Evolutionary conservation across 2,329 filamentous ascomycete species (phyloP).

Genomic region (Pyrenophora teres): DNA sequence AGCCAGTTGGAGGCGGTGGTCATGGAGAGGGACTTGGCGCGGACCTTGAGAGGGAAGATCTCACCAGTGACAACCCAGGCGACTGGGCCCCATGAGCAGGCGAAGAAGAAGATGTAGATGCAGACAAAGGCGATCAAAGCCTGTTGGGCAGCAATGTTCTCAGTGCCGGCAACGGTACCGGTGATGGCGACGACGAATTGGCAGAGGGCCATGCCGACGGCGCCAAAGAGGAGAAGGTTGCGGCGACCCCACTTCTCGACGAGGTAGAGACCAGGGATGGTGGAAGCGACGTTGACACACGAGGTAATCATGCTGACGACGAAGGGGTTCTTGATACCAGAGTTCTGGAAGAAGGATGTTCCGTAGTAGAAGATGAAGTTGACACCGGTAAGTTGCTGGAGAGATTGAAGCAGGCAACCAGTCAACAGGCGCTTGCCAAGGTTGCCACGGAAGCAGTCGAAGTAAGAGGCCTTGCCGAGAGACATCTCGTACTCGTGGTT

Average conservation of each 20-base stretch:
- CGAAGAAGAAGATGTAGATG: constrained; percentile 81
- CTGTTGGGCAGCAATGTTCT: constrained; percentile 47
- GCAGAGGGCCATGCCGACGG: constrained; percentile 68
- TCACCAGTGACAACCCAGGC: constrained; percentile 63
- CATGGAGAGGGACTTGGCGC: constrained; percentile 55
- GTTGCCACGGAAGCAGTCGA: constrained; percentile 54
- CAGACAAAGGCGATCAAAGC: constrained; percentile 56
- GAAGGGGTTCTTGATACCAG: constrained; percentile 58
- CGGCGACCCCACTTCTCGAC: constrained; percentile 81
- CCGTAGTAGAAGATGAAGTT: constrained; percentile 53
- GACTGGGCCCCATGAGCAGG: constrained; percentile 76
- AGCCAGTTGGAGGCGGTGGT: constrained; percentile 63
- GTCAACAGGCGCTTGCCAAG: constrained; percentile 68
- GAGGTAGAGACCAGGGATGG: constrained; percentile 73
- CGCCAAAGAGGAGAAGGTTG: constrained; percentile 73
- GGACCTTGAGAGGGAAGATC: constrained; percentile 53
- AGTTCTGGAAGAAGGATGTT: constrained; percentile 49
- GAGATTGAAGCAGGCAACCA: constrained; percentile 74
- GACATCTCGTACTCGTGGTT: constrained; percentile 78
- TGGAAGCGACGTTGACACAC: constrained; percentile 77
- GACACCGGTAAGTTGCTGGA: constrained; percentile 71
- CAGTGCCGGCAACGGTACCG: constrained; percentile 45
- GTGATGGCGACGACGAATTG: constrained; percentile 51
- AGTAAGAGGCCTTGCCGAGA: constrained; percentile 54
- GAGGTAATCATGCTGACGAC: constrained; percentile 75